A percentile compares a stretch with the other conserved stretches of the same genome.
Conservation (phyloP, 2,329 filamentous ascomycete genomes). For the Ceratocystis diversiconidia region DNA sequence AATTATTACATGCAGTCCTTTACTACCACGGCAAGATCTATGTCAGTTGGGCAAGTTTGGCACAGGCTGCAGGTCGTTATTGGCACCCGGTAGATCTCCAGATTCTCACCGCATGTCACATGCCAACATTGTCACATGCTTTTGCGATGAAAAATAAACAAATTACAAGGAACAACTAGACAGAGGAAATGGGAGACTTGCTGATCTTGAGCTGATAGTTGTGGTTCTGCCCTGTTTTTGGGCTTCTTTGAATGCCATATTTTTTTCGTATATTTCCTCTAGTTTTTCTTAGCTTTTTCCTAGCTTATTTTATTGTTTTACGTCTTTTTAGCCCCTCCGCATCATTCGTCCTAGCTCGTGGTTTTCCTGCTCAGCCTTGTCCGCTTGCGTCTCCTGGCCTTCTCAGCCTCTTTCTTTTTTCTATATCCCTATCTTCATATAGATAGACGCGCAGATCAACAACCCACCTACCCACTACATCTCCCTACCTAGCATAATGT, state of each 20-base stretch:
- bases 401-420: neutral
- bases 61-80: neutral
- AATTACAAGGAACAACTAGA: neutral
- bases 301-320: neutral
- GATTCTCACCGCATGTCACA: slow-evolving; percentile 6
- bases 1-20: neutral
- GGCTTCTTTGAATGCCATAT: neutral
- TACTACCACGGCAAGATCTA: neutral
- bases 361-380: neutral
- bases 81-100: neutral
- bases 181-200: neutral
- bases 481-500: neutral
- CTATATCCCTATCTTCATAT: neutral
- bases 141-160: slow-evolving; percentile 7
- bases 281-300: neutral
- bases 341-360: neutral
- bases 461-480: neutral
- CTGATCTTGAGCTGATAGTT: neutral
- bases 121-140: slow-evolving; percentile 7
- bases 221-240: neutral
- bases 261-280: neutral
- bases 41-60: neutral
- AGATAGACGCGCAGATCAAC: neutral
- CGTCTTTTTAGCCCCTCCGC: neutral
- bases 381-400: neutral